These are phyloP conservation scores for Bryum argenteum DNA, from an alignment of 225 moss, liverwort and hornwort species.

Conservation along the genomic window DNA sequence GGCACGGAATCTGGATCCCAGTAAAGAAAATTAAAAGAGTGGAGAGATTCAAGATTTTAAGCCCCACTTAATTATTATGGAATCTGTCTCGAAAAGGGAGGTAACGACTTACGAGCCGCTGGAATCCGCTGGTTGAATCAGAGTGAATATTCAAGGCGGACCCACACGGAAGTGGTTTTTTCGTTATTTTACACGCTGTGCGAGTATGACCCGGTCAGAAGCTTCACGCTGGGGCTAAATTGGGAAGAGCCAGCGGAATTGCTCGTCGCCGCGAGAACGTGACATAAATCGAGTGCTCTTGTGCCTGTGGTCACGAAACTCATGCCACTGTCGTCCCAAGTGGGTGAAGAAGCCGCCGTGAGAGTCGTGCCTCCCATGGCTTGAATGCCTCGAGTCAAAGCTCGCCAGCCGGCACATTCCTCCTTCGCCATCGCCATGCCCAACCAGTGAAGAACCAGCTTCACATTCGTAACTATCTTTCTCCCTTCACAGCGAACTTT, in stretches of 20 bases:
- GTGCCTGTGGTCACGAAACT: not conserved
- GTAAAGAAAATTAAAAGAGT: not conserved
- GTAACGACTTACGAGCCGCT: too few species aligned
- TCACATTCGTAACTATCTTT: too few species aligned
- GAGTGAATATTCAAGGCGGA: slow-evolving; percentile 29
- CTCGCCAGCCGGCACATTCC: too few species aligned
- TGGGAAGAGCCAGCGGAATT: not conserved
- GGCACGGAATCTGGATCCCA: slow-evolving; percentile 5
- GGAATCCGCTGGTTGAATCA: slow-evolving; percentile 31
- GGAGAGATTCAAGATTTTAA: slow-evolving; percentile 18
- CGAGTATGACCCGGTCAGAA: not conserved
- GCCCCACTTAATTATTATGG: slow-evolving; percentile 9
- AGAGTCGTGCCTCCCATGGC: not conserved
- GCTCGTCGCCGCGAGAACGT: not conserved
- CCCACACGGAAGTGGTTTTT: not conserved
- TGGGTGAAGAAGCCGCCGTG: not conserved
- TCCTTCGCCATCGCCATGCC: too few species aligned
- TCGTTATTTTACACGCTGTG: too few species aligned
- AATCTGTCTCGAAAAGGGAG: slow-evolving; percentile 11
- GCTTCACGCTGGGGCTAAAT: not conserved
- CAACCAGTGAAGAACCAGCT: too few species aligned
- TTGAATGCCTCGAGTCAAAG: not conserved
- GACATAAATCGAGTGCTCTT: not conserved
- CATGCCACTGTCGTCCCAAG: not conserved
- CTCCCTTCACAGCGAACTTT: too few species aligned